These are phyloP conservation scores for Nicotiana knightiana DNA, from an alignment of 257 asterid species.

Conservation along the genomic window DNA sequence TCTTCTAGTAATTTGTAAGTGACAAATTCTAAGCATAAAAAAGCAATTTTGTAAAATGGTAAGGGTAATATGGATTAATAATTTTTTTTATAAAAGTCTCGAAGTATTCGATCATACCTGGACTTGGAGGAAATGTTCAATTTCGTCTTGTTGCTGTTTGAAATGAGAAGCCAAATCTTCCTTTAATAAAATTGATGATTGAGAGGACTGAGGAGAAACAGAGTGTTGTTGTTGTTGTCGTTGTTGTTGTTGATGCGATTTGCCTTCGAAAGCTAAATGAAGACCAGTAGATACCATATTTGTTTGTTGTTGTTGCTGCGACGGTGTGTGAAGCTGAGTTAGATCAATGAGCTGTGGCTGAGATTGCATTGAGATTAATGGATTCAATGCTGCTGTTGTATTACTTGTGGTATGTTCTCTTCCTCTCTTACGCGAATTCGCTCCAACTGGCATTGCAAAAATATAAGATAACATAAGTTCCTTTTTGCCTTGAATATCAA, in stretches of 20 bases:
- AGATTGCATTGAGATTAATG: slow-evolving; percentile 17
- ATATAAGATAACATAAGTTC: not conserved
- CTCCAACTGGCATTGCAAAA: slow-evolving; percentile 8
- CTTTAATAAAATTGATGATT: slow-evolving; percentile 21
- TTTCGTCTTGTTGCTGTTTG: slow-evolving; percentile 31
- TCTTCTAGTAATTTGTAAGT: not conserved
- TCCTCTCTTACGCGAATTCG: slow-evolving; percentile 24
- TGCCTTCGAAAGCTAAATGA: slow-evolving; percentile 28
- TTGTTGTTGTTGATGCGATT: slow-evolving; percentile 13
- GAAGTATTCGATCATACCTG: not conserved
- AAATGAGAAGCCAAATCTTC: slow-evolving; percentile 27
- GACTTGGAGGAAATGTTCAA: slow-evolving; percentile 18
- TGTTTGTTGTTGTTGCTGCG: slow-evolving; percentile 10
- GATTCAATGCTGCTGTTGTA: slow-evolving; percentile 8
- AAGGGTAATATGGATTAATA: not conserved
- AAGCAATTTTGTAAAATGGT: not conserved
- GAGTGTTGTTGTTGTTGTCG: slow-evolving; percentile 7
- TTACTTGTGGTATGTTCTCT: slow-evolving; percentile 16
- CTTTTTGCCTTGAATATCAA: not conserved
- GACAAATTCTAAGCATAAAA: too few species aligned
- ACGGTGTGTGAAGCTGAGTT: slow-evolving; percentile 14
- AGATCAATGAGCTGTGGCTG: slow-evolving; percentile 24
- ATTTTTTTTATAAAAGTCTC: not conserved
- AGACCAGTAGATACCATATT: slow-evolving; percentile 38
- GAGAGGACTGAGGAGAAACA: slow-evolving; percentile 28